A percentile compares a stretch with the other conserved stretches of the same genome.
Evolutionary conservation across 2,329 filamentous ascomycete genomes (phyloP).

Genomic region (Chalara sp.): DNA sequence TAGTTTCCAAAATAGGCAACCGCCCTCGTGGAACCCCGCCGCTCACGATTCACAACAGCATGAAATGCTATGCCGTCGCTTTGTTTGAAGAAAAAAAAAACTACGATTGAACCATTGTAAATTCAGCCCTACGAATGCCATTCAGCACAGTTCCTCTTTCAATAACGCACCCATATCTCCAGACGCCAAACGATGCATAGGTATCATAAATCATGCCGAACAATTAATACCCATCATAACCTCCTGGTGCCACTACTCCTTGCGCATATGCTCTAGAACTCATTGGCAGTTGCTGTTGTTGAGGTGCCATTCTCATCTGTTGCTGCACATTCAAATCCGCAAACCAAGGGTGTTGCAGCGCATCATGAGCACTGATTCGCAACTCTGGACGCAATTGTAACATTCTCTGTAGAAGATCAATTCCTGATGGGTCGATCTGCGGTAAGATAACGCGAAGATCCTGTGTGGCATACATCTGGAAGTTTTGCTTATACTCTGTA

Average conservation of each 20-base stretch:
- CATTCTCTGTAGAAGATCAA: conserved; percentile 86
- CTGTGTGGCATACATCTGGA: conserved; percentile 90
- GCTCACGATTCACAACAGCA: too few species aligned
- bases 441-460: conserved; percentile 81
- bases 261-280: conserved; percentile 21
- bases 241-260: conserved; percentile 16
- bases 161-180: too few species aligned
- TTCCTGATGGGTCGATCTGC: conserved; percentile 79
- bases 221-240: conserved; percentile 17
- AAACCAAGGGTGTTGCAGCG: conserved; percentile 91
- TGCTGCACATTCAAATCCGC: conserved; percentile 46
- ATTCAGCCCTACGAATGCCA: too few species aligned
- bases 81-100: too few species aligned
- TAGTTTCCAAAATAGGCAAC: too few species aligned
- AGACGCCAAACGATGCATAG: background rate
- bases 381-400: conserved; percentile 88
- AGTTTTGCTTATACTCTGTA: conserved; percentile 95
- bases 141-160: too few species aligned
- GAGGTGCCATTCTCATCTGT: conserved; percentile 18
- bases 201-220: conserved; percentile 4
- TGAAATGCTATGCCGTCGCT: too few species aligned
- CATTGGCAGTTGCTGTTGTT: conserved; percentile 12
- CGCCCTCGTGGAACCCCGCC: too few species aligned
- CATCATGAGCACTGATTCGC: conserved; percentile 80
- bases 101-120: too few species aligned